Percentiles rank a stretch among this genome's conserved stretches.
Conservation (phyloP, 1,284 basidiomycete species). For the Inonotus obliquus region DNA sequence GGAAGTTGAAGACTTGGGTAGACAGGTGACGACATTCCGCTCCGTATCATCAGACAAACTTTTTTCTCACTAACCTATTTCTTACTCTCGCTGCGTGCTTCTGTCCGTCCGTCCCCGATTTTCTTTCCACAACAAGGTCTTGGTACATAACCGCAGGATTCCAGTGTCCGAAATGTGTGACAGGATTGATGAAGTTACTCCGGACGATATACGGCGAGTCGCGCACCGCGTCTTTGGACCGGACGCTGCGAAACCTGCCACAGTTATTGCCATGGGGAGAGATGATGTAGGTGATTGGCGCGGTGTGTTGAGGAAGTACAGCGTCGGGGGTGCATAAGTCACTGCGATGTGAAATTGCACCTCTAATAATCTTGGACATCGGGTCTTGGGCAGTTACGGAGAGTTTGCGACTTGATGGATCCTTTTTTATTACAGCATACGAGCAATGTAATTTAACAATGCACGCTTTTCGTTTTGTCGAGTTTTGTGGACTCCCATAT, state of each 20-base stretch:
- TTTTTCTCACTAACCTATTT: slow-evolving; percentile 3
- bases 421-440: neutral
- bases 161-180: slow-evolving; percentile 89
- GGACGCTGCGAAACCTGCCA: slow-evolving; percentile 56
- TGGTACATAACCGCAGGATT: slow-evolving; percentile 89
- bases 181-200: slow-evolving; percentile 79
- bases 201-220: slow-evolving; percentile 68
- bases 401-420: neutral
- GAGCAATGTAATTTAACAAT: neutral
- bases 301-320: slow-evolving; percentile 61
- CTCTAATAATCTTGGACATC: neutral
- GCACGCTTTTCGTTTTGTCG: neutral
- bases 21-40: slow-evolving; percentile 48
- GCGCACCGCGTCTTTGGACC: slow-evolving; percentile 70
- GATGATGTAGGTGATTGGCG: slow-evolving; percentile 63
- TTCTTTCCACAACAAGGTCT: slow-evolving; percentile 49
- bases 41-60: neutral
- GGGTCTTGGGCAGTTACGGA: neutral
- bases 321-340: slow-evolving; percentile 39
- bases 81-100: slow-evolving; percentile 2
- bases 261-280: slow-evolving; percentile 69
- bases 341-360: neutral
- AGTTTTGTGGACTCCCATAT: too few species aligned
- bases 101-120: neutral
- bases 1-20: slow-evolving; percentile 86